Evolutionary conservation across 2,329 filamentous ascomycete species (phyloP), one percentile per base, ranked within the genome.

Genomic region (Calonectria honghensis): DNA sequence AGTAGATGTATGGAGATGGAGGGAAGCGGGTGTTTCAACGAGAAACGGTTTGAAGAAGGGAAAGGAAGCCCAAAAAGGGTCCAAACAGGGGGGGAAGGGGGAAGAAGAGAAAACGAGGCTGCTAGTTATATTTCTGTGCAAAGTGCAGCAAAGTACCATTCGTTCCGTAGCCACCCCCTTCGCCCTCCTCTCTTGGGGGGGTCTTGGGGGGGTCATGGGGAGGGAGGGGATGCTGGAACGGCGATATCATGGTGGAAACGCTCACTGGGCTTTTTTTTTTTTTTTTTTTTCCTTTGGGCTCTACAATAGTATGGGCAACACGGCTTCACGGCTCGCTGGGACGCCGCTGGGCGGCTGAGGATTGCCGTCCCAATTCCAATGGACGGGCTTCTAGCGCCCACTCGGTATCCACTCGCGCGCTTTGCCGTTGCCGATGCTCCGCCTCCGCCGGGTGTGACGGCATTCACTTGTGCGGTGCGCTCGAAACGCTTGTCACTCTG

Each of bases 331-430:
- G 59, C 68, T 70, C 45, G 37, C 57, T 54, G 24, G 24, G 61
- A 29, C 31, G 27, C 11, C 29, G 20, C 63, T 50, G 35, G 31
- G 59, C 48, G 68, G 57, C 59, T 70, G 54, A 54, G 45, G 48
- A 51, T 77, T 70, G 69, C 64, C 73, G 48, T 67, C 32, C 65
- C 64, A 70, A 69, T 65, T 39, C 64, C 73, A 72, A 68, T 65
- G 27, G 57, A 52, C 63, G 35, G 52, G 37, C 64, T 13, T 31
- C 48, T 71, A 63, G 69, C 39, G 74, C 77, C 77, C 77, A 76
- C 77, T 59, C 75, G 73, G 75, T 74, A 61, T 79, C 69, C 78
- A 75, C 77, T 73, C 50, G 48, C 66, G 73, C 54, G 66, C 61
- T 70, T 39, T 37, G 50, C 66, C 57, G 63, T 48, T 67, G 50